A percentile compares a stretch with the other conserved stretches of the same genome.
Conservation (phyloP, 192 early-diverging fungal species). For the Thamnidium elegans region DNA sequence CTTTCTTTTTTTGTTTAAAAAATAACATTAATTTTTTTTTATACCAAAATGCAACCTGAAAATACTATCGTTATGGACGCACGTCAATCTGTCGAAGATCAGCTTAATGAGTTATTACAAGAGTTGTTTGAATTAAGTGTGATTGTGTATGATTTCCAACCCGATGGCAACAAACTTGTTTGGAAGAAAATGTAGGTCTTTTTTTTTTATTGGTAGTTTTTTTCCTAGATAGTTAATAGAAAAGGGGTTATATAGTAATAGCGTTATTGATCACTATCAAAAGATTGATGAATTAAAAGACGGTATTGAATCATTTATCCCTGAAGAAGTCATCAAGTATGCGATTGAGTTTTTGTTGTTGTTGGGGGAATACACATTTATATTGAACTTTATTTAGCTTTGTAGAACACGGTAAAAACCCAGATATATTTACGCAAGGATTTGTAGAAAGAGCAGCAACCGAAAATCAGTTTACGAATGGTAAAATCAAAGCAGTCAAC, state of each 20-base stretch:
- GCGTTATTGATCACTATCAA: conserved; percentile 32
- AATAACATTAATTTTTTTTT: neutral
- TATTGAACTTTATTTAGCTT: conserved; percentile 25
- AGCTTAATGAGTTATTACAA: conserved; percentile 48
- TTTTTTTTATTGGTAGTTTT: too few relatives aligned
- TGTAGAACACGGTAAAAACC: conserved; percentile 50
- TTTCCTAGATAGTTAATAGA: neutral
- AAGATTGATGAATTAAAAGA: conserved; percentile 43
- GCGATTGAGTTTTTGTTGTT: neutral
- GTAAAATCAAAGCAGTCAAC: conserved; percentile 49
- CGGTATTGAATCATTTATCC: conserved; percentile 43
- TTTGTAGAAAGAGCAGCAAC: conserved; percentile 50
- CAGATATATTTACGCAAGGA: conserved; percentile 51
- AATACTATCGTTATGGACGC: neutral
- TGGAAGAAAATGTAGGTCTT: conserved; percentile 49
- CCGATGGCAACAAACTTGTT: conserved; percentile 42
- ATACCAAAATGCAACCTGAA: conserved; percentile 14
- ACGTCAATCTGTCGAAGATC: conserved; percentile 40
- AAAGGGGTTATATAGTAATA: conserved; percentile 20
- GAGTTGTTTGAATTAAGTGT: conserved; percentile 50
- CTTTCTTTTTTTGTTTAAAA: neutral
- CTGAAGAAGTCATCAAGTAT: conserved; percentile 54
- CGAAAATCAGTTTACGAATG: conserved; percentile 56
- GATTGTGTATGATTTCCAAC: conserved; percentile 55
- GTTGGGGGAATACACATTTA: neutral